Percentiles rank a stretch among this genome's conserved stretches.
phyloP scores from a whole-genome alignment of 1,139 yeast species.

The Yarrowia galli region DNA sequence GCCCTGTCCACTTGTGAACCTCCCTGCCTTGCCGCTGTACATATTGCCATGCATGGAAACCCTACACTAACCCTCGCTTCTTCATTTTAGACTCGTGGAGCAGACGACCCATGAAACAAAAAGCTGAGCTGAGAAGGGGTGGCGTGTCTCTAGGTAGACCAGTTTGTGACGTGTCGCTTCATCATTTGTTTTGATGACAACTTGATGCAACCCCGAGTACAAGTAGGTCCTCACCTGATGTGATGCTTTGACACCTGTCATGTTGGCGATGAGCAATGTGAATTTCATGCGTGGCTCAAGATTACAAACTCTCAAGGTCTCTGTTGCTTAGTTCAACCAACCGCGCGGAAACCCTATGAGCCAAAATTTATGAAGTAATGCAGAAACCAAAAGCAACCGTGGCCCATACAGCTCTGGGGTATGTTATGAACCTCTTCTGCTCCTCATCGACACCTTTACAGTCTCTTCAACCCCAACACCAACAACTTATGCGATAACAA shows the following conservation, averaged over 20 bases:
- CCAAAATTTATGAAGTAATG: neutral
- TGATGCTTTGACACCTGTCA: neutral
- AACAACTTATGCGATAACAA: neutral
- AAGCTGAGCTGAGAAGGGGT: neutral
- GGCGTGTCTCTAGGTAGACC: neutral
- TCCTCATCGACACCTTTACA: neutral
- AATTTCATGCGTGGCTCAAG: neutral
- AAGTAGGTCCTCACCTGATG: too few relatives aligned
- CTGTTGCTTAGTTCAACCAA: neutral
- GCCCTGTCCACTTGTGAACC: neutral
- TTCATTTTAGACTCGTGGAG: neutral
- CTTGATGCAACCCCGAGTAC: neutral
- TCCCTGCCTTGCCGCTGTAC: neutral
- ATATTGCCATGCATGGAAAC: neutral
- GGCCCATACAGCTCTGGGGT: neutral
- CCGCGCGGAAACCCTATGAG: neutral
- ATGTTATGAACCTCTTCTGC: neutral
- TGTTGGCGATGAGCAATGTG: neutral
- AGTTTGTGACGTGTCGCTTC: neutral
- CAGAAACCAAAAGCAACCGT: slow-evolving; percentile 2
- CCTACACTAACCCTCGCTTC: neutral
- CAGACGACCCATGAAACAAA: slow-evolving; percentile 5
- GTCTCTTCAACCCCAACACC: neutral
- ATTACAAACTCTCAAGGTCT: neutral
- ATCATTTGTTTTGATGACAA: neutral